These are phyloP conservation scores for Elongisporangium senticosum DNA, from an alignment of 352 stramenopile species.

Conservation along the genomic window DNA sequence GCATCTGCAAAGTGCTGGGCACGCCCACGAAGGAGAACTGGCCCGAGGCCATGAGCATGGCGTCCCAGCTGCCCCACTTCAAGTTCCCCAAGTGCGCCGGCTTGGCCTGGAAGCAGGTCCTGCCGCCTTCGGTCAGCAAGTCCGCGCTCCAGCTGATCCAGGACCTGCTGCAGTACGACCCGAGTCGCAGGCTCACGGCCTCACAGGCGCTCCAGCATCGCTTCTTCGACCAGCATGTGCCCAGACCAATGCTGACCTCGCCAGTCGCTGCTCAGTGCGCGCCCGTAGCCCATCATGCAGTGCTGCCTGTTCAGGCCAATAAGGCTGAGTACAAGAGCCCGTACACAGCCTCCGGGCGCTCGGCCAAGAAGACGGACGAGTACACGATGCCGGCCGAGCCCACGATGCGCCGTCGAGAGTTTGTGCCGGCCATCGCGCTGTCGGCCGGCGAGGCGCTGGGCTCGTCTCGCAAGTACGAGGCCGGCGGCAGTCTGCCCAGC, in stretches of 20 bases:
- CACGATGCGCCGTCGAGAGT: too few relatives aligned
- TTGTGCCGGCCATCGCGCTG: too few relatives aligned
- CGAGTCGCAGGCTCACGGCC: slow-evolving; percentile 81
- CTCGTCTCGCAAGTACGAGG: slow-evolving; percentile 9
- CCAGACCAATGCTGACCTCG: slow-evolving; percentile 29
- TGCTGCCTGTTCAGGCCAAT: slow-evolving; percentile 4
- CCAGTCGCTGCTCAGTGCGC: background rate
- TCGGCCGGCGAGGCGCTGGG: background rate
- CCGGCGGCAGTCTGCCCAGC: background rate
- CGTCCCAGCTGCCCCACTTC: slow-evolving; percentile 86
- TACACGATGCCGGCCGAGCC: too few relatives aligned
- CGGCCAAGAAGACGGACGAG: too few relatives aligned
- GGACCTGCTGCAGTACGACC: slow-evolving; percentile 91
- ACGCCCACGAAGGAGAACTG: slow-evolving; percentile 87
- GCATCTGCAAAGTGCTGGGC: slow-evolving; percentile 91
- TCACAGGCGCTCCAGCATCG: slow-evolving; percentile 89
- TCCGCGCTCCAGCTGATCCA: slow-evolving; percentile 79
- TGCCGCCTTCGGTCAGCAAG: slow-evolving; percentile 64
- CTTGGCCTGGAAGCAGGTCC: slow-evolving; percentile 54
- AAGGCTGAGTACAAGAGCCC: slow-evolving; percentile 27
- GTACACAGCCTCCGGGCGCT: too few relatives aligned
- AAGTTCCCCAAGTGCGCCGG: slow-evolving; percentile 87
- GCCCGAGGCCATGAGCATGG: slow-evolving; percentile 86
- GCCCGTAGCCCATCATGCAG: background rate
- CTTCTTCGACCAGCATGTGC: slow-evolving; percentile 83